A percentile compares a stretch with the other conserved stretches of the same genome.
These are phyloP conservation scores for Malus sylvestris DNA, from an alignment of 306 rosid genomes.

Conservation along the genomic window DNA sequence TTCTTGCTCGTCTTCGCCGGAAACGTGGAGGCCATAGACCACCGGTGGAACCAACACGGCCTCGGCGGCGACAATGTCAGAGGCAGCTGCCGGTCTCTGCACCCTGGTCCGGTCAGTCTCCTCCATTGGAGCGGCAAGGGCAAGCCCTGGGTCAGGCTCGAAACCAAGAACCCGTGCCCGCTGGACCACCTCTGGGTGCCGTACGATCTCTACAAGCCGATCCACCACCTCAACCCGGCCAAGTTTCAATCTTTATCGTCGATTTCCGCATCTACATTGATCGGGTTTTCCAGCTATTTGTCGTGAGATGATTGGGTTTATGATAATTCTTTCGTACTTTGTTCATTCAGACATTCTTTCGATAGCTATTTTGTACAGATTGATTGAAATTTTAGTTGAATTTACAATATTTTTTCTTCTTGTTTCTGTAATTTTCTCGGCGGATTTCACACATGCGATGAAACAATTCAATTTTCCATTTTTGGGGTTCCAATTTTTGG, in stretches of 20 bases:
- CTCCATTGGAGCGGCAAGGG: conserved; percentile 98
- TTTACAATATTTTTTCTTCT: not conserved
- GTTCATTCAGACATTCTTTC: conserved; percentile 40
- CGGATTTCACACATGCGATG: not conserved
- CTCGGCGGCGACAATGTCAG: conserved; percentile 85
- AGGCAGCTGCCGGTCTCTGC: conserved; percentile 75
- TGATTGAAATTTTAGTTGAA: conserved; percentile 6
- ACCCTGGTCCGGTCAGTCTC: conserved; percentile 87
- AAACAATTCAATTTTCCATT: conserved; percentile 25
- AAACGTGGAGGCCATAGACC: conserved; percentile 74
- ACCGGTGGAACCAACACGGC: conserved; percentile 94
- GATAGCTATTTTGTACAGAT: conserved; percentile 46
- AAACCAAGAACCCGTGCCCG: conserved; percentile 57
- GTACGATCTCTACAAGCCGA: conserved; percentile 59
- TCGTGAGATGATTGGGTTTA: conserved; percentile 10
- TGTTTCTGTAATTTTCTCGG: conserved; percentile 4
- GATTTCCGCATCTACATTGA: conserved; percentile 35
- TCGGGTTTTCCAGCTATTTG: conserved; percentile 45
- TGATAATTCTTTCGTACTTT: conserved; percentile 29
- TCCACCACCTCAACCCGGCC: not conserved
- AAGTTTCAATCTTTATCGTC: conserved; percentile 4
- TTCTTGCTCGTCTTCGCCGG: conserved; percentile 72
- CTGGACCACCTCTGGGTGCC: conserved; percentile 86
- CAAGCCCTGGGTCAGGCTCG: conserved; percentile 94
- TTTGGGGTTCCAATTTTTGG: conserved; percentile 20